phyloP scores from a whole-genome alignment of 257 asterid species.

The Lantana camara region DNA sequence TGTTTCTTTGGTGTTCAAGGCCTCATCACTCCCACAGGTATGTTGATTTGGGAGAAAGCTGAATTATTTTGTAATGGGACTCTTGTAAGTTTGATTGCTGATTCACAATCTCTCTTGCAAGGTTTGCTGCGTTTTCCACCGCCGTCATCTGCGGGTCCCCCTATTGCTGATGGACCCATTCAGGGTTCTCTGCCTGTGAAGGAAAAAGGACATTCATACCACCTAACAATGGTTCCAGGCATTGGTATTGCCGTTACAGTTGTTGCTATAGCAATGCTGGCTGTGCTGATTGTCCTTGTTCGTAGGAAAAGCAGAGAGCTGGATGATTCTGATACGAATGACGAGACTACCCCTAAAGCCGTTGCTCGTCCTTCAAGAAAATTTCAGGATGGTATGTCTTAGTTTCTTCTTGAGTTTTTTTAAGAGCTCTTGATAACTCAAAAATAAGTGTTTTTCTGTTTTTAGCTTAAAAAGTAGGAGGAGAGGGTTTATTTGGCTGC shows the following conservation, averaged over 20 bases:
- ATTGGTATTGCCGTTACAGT: constrained; percentile 71
- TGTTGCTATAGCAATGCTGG: constrained; percentile 54
- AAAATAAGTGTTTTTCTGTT: no score
- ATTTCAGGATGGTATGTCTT: constrained; percentile 66
- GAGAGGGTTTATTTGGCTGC: no score
- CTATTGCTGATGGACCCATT: constrained; percentile 60
- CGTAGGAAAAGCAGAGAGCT: constrained; percentile 69
- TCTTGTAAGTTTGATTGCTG: constrained; percentile 2
- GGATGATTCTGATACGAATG: constrained; percentile 44
- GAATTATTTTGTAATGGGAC: not conserved
- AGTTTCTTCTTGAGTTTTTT: constrained; percentile 14
- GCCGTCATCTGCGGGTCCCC: constrained; percentile 54
- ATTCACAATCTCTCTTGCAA: constrained; percentile 20
- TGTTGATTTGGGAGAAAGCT: not conserved
- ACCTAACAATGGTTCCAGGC: constrained; percentile 58
- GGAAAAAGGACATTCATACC: constrained; percentile 53
- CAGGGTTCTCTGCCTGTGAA: constrained; percentile 54
- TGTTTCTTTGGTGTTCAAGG: constrained; percentile 90
- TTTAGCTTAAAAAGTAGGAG: no score
- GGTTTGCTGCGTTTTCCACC: constrained; percentile 61
- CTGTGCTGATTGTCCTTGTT: constrained; percentile 59
- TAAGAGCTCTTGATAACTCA: no score
- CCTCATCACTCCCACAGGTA: constrained; percentile 63
- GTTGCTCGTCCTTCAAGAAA: constrained; percentile 54
- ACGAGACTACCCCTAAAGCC: constrained; percentile 47